Conservation (phyloP, 768 basidiomycete genomes). For the Agaricus blazei region DNA sequence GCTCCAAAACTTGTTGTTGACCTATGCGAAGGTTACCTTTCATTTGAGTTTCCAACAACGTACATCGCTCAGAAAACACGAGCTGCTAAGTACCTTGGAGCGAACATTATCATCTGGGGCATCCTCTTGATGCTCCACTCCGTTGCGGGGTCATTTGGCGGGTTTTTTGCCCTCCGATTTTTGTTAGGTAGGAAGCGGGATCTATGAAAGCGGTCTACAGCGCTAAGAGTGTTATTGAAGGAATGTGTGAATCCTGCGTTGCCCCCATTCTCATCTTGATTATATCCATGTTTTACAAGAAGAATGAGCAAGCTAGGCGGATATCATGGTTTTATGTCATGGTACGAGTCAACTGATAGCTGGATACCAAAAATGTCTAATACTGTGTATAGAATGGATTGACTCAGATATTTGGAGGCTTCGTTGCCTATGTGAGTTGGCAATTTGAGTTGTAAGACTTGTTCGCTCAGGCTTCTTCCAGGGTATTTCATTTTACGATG, state of each 20-base stretch:
- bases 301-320: slow-evolving; percentile 57
- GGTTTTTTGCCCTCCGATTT: slow-evolving; percentile 60
- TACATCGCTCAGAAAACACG: slow-evolving; percentile 60
- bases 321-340: slow-evolving; percentile 67
- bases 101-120: slow-evolving; percentile 59
- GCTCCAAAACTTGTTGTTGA: not conserved
- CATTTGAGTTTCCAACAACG: slow-evolving; percentile 63
- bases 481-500: slow-evolving; percentile 54
- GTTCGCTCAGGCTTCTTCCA: slow-evolving; percentile 14
- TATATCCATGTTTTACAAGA: slow-evolving; percentile 66
- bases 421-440: slow-evolving; percentile 50
- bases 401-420: slow-evolving; percentile 57
- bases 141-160: slow-evolving; percentile 48
- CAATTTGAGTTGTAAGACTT: not conserved
- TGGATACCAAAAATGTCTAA: not conserved
- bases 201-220: not conserved
- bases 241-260: slow-evolving; percentile 66
- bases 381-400: slow-evolving; percentile 44
- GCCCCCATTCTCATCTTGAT: slow-evolving; percentile 58
- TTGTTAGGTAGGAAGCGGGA: slow-evolving; percentile 38
- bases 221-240: slow-evolving; percentile 21
- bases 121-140: slow-evolving; percentile 56
- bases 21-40: slow-evolving; percentile 41
- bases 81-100: slow-evolving; percentile 58
- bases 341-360: slow-evolving; percentile 25